Evolutionary conservation across 805 yeast genomes (phyloP), one percentile per base, ranked within the genome.

Genomic region (Candida montana): DNA sequence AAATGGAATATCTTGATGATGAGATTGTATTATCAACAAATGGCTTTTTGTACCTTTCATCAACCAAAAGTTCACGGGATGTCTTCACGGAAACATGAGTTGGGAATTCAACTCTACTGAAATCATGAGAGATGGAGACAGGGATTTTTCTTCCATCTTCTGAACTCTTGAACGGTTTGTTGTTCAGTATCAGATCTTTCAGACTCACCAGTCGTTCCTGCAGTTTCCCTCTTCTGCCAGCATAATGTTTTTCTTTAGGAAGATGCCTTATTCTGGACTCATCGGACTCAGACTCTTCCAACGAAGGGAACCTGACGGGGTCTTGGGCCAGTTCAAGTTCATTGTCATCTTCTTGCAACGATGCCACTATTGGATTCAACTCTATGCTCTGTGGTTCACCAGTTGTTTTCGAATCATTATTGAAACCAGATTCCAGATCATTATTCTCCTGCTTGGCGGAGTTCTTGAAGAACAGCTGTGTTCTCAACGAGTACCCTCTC

Each of bases 1-100:
- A 78, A 3, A 83, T 44, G 2, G 90, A 81, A 64, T 93, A 93
- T 54, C 89, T 79, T 3, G 98, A 83, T 0, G 97, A 89, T 1
- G 95, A 85, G 45, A 93, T 82, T 23, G 71, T 52, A 61, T 93
- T 93, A 44, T 72, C 61, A 41, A 72, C 53, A 59, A 83, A 91
- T 0, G 87, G 79, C 32, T 59, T 69, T 6, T 69, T 62, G 6
- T 72, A 75, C 46, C 96, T 70, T 56, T 83, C 93, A 61, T 91
- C 98, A 2, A 81, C 54, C 29, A 82, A 63, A 2, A 65, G 57
- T 9, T 43, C 49, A 4, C 18, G 61, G 58, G 42, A 58, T 57
- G n/a, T 52, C 11, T 35, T 42, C 26, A 50, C 48, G 10, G 23
- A 26, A 12, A 17, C 11, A 16, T 56, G 56, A 39, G 58, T 65